Percentiles rank a stretch among this genome's conserved stretches.
Evolutionary conservation across 2,329 filamentous ascomycete genomes (phyloP).

Genomic region (Diaporthe caulivora): DNA sequence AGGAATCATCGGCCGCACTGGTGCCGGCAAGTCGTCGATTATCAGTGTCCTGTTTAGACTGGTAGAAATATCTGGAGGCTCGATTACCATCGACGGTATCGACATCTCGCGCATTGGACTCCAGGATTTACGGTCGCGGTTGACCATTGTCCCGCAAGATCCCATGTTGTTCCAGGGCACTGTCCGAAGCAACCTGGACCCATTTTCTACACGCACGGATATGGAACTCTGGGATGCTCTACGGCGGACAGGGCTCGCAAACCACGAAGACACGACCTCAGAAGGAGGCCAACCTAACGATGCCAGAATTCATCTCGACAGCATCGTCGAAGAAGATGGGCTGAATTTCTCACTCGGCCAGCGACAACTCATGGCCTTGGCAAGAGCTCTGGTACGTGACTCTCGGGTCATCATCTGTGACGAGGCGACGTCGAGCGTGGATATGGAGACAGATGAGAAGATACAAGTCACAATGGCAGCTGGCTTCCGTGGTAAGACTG

Average conservation of each 20-base stretch:
- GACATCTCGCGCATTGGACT: conserved; percentile 71
- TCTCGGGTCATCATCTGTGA: conserved; percentile 96
- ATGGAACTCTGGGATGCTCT: conserved; percentile 83
- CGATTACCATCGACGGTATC: conserved; percentile 59
- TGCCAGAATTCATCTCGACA: conserved; percentile 82
- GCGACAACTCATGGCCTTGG: conserved; percentile 94
- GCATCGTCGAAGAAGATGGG: conserved; percentile 89
- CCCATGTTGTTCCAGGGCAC: conserved; percentile 78
- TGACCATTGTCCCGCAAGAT: conserved; percentile 77
- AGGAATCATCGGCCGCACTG: conserved; percentile 76
- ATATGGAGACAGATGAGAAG: conserved; percentile 97
- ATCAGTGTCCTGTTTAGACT: conserved; percentile 76
- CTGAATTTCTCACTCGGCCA: conserved; percentile 96
- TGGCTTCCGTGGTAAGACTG: conserved; percentile 86
- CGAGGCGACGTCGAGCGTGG: conserved; percentile 88
- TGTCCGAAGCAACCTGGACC: conserved; percentile 83
- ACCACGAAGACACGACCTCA: conserved; percentile 47
- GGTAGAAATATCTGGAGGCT: conserved; percentile 56
- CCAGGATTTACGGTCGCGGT: conserved; percentile 69
- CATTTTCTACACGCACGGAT: conserved; percentile 82
- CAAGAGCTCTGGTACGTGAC: conserved; percentile 87
- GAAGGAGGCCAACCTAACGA: not conserved
- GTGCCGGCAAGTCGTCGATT: conserved; percentile 75
- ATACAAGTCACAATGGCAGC: conserved; percentile 90
- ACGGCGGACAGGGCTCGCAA: conserved; percentile 79